These are phyloP conservation scores for Gossypium sturtianum DNA, from an alignment of 345 rosid species.

Conservation along the genomic window DNA sequence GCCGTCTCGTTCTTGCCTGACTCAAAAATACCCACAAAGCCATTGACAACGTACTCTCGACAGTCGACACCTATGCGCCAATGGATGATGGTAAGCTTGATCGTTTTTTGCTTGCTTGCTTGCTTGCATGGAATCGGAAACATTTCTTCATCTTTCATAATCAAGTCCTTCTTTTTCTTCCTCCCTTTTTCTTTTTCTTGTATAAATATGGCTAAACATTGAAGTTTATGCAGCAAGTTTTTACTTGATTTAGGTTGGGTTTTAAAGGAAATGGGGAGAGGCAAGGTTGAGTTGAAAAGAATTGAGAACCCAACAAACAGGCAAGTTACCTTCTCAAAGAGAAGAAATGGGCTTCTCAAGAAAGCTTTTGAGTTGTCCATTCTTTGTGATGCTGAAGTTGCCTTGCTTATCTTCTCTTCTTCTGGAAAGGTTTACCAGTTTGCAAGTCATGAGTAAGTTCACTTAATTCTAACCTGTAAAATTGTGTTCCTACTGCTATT, in stretches of 20 bases:
- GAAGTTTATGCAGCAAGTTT: not conserved
- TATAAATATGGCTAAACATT: constrained; percentile 2
- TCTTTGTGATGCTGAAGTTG: constrained; percentile 64
- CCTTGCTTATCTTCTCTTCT: constrained; percentile 46
- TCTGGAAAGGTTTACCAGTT: constrained; percentile 47
- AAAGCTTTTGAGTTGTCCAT: constrained; percentile 65
- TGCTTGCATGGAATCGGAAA: not conserved
- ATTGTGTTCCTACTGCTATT: too few relatives aligned
- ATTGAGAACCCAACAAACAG: constrained; percentile 55
- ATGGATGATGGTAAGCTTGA: not conserved
- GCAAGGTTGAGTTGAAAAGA: constrained; percentile 57
- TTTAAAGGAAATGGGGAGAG: constrained; percentile 44
- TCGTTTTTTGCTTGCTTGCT: not conserved
- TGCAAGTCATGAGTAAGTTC: constrained; percentile 43
- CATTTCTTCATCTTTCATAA: not conserved
- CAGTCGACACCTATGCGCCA: not conserved
- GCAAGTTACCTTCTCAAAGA: constrained; percentile 67
- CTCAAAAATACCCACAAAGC: not conserved
- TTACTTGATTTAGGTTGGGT: constrained; percentile 8
- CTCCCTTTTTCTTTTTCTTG: not conserved
- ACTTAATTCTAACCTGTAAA: not conserved
- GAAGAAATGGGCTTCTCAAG: constrained; percentile 53
- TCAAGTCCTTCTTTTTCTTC: not conserved
- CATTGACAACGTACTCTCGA: not conserved
- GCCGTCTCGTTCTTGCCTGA: not conserved